These are phyloP conservation scores for Xerocomus alliaceus DNA, from an alignment of 1,284 basidiomycete species.

Conservation along the genomic window DNA sequence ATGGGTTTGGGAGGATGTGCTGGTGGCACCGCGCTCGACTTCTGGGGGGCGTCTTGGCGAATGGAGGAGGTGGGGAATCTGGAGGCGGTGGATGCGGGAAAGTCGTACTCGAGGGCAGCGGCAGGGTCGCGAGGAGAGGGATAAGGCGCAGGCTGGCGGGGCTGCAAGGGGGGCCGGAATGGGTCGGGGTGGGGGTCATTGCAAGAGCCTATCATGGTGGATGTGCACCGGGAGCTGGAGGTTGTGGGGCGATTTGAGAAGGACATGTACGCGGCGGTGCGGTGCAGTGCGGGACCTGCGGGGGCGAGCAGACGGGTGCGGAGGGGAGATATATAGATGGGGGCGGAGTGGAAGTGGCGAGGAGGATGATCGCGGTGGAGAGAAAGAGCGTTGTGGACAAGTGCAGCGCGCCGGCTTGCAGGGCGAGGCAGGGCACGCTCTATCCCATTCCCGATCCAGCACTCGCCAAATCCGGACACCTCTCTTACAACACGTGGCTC, in stretches of 20 bases:
- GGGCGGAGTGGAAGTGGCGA: background rate
- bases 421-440: conserved; percentile 44
- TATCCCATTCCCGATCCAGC: conserved; percentile 40
- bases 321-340: background rate
- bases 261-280: background rate
- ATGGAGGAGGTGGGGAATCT: conserved; percentile 42
- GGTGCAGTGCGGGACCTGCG: conserved; percentile 6
- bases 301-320: background rate
- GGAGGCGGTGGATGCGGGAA: conserved; percentile 28
- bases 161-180: conserved; percentile 22
- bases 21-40: conserved; percentile 28
- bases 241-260: conserved; percentile 20
- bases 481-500: conserved; percentile 40
- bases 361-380: conserved; percentile 18
- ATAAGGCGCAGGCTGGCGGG: conserved; percentile 20
- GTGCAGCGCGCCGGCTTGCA: conserved; percentile 37
- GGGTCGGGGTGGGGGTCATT: background rate
- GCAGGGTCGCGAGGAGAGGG: conserved; percentile 16
- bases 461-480: conserved; percentile 28
- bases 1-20: conserved; percentile 32
- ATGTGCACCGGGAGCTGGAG: conserved; percentile 20
- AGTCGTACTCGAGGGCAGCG: conserved; percentile 26
- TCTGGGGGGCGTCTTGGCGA: conserved; percentile 36
- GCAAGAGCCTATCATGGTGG: conserved; percentile 28
- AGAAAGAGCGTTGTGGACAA: conserved; percentile 23